A percentile compares a stretch with the other conserved stretches of the same genome.
Conservation (phyloP, 108 stramenopile species). For the Pseudonitzschia multiseries region DNA sequence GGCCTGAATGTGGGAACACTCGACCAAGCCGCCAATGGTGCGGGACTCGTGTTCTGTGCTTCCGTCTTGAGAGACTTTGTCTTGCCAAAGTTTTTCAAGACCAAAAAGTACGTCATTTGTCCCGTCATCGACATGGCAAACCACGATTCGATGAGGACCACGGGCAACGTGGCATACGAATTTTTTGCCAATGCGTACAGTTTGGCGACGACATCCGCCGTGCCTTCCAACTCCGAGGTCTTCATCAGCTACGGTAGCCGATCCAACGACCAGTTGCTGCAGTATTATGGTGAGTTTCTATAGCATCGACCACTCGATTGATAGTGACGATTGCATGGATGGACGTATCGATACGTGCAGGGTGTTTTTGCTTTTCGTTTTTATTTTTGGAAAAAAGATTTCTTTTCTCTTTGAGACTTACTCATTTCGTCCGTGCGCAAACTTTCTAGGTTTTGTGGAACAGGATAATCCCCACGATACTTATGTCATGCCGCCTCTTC, state of each 20-base stretch:
- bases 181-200: conserved; percentile 86
- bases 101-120: conserved; percentile 84
- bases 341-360: no score
- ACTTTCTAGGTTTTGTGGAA: conserved; percentile 76
- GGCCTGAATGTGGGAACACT: conserved; percentile 69
- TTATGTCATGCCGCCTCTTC: conserved; percentile 86
- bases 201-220: conserved; percentile 41
- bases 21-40: conserved; percentile 89
- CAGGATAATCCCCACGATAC: conserved; percentile 77
- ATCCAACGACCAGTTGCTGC: conserved; percentile 89
- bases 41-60: conserved; percentile 79
- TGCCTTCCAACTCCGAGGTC: conserved; percentile 47
- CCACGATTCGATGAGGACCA: conserved; percentile 58
- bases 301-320: no score
- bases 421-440: background rate
- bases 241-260: conserved; percentile 85
- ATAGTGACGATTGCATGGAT: no score
- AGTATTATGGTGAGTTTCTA: conserved; percentile 71
- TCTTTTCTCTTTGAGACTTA: background rate
- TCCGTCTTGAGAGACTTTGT: conserved; percentile 82
- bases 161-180: conserved; percentile 80
- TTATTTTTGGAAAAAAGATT: no score
- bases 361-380: no score
- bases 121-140: conserved; percentile 88
- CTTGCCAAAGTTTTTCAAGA: conserved; percentile 71